Percentiles rank a stretch among this genome's conserved stretches.
Conservation (phyloP, 768 basidiomycete genomes). For the Amanita rimosa region DNA sequence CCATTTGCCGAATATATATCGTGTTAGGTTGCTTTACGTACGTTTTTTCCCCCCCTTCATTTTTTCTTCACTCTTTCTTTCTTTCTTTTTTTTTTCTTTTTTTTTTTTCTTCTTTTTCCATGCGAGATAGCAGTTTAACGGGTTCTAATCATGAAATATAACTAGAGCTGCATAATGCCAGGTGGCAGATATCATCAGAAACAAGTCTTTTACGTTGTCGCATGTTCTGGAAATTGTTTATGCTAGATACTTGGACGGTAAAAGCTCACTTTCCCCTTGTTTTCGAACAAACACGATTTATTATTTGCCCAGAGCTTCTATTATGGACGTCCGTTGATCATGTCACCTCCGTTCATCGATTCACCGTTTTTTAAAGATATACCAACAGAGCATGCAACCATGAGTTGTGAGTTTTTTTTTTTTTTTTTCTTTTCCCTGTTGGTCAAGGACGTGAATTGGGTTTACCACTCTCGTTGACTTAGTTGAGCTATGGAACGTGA, state of each 20-base stretch:
- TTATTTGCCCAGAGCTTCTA: conserved; percentile 41
- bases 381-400: conserved; percentile 20
- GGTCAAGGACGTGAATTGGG: not conserved
- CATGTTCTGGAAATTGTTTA: conserved; percentile 63
- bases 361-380: conserved; percentile 40
- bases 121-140: too few species aligned
- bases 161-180: conserved; percentile 45
- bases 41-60: too few species aligned
- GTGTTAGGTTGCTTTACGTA: conserved; percentile 41
- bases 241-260: conserved; percentile 52
- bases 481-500: conserved; percentile 49
- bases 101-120: too few species aligned
- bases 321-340: conserved; percentile 47
- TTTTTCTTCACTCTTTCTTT: too few species aligned
- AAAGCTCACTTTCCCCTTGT: not conserved
- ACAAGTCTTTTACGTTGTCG: conserved; percentile 35
- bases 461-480: not conserved
- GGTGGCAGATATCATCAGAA: conserved; percentile 45
- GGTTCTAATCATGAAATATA: not conserved
- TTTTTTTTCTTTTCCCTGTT: too few species aligned
- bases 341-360: conserved; percentile 43
- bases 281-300: not conserved
- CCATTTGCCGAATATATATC: not conserved
- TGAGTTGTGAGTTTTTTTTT: conserved; percentile 34
- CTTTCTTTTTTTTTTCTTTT: too few species aligned